Base-by-base conservation (phyloP, 1,139 yeast genomes). In the Geotrichum carabidarum region DNA sequence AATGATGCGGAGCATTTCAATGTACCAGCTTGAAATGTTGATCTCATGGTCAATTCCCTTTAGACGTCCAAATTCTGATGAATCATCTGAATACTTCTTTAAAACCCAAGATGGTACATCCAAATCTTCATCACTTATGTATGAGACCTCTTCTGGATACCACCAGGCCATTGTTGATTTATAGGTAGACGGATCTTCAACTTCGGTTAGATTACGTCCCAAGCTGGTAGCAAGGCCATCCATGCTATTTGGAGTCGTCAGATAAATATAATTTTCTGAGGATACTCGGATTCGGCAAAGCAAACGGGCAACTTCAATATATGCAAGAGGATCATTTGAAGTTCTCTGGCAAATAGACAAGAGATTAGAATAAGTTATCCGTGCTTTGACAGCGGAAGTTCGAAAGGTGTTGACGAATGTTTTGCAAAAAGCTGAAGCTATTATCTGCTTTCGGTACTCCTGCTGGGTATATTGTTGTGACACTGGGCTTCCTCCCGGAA, bases 171-270 rank as follows among this genome's bases (percentile, higher is more conserved):
- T 57, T 3, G 55, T 47, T n/a, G 48, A 42, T 22, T 15, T 47
- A 12, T 37, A 36, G 6, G 15, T 17, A 1, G 38, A 14, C 8
- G 22, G 12, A 17, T 38, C 49, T 1, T 48, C 56, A 9, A 35
- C n/a, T 12, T 18, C 37, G 12, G 41, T 15, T 14, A 48, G 34
- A 59, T 80, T 78, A 60, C 89, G 72, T 8, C 78, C 77, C 57
- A 85, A 74, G 0, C 82, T 77, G 2, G 82, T 77, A 1, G 89
- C 79, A 30, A 84, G 68, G 0, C 88, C 90, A 49, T 80, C 84
- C 75, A 84, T 80, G 63, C 84, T 88, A 1, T 70, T 68, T 2
- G 88, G 86, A 12, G 75, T 72, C 0, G 81, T 72, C 42, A 85
- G 69, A 61, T 74, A 80, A 1, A 84, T 67, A 38, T 68, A 69